Evolutionary conservation across 768 basidiomycete species (phyloP).

Genomic region (Suillus hirtellus): DNA sequence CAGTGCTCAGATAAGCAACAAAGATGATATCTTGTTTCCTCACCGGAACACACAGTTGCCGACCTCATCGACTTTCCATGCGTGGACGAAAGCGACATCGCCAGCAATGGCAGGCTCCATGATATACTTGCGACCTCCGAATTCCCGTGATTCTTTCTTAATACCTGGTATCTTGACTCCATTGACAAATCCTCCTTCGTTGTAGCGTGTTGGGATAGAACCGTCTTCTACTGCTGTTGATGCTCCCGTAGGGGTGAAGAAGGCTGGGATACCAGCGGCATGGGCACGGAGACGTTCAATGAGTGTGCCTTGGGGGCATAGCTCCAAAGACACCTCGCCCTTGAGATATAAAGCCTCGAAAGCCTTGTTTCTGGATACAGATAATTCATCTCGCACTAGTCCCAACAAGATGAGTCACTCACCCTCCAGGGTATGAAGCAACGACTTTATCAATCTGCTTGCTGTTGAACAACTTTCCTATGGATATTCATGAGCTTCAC

Average conservation of each 20-base stretch:
- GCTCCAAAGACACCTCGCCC: slow-evolving; percentile 81
- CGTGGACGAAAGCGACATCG: slow-evolving; percentile 83
- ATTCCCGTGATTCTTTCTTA: slow-evolving; percentile 73
- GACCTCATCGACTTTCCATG: slow-evolving; percentile 91
- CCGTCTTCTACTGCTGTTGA: slow-evolving; percentile 82
- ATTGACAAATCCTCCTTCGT: slow-evolving; percentile 67
- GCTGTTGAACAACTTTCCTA: slow-evolving; percentile 73
- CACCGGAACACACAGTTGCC: slow-evolving; percentile 92
- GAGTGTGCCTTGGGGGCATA: slow-evolving; percentile 91
- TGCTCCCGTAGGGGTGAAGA: slow-evolving; percentile 90
- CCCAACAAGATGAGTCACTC: slow-evolving; percentile 20
- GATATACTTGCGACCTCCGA: slow-evolving; percentile 78
- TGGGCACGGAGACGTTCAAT: slow-evolving; percentile 86
- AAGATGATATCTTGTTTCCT: slow-evolving; percentile 15
- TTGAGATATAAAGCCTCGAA: slow-evolving; percentile 82
- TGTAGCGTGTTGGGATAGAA: slow-evolving; percentile 75
- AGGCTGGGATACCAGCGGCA: slow-evolving; percentile 91
- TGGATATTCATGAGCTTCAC: slow-evolving; percentile 2
- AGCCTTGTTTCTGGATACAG: slow-evolving; percentile 66
- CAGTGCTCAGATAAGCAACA: not conserved
- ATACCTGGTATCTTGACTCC: slow-evolving; percentile 74
- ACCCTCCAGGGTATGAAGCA: slow-evolving; percentile 90
- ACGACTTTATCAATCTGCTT: slow-evolving; percentile 83
- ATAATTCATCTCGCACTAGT: not conserved
- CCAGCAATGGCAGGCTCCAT: slow-evolving; percentile 79